A percentile compares a stretch with the other conserved stretches of the same genome.
Evolutionary conservation across 495 filamentous ascomycete species (phyloP).

Genomic region (Neurospora sp.): DNA sequence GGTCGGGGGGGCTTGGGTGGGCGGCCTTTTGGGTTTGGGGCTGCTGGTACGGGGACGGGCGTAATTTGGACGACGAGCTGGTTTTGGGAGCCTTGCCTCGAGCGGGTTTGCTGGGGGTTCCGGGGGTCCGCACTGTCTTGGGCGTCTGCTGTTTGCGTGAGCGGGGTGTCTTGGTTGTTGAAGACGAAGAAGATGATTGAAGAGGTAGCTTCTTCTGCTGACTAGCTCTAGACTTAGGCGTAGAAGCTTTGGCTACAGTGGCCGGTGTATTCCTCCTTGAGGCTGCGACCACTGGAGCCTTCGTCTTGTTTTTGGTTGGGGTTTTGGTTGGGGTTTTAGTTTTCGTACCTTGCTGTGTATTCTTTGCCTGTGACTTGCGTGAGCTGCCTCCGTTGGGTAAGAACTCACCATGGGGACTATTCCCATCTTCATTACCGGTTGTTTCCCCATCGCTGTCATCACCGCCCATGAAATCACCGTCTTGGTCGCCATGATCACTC

Average conservation of each 20-base stretch:
- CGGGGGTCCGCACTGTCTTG: not conserved
- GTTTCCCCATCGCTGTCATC: slow-evolving; percentile 19
- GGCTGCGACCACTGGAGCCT: not conserved
- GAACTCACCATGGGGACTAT: slow-evolving; percentile 14
- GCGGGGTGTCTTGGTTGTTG: slow-evolving; percentile 3
- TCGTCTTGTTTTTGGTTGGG: not conserved
- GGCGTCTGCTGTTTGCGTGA: slow-evolving; percentile 10
- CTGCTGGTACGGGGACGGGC: not conserved
- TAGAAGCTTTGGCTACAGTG: not conserved
- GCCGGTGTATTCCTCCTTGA: not conserved
- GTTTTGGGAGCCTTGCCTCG: not conserved
- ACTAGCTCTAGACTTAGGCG: not conserved
- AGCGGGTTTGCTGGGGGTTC: not conserved
- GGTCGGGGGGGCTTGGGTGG: slow-evolving; percentile 10
- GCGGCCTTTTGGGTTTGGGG: not conserved
- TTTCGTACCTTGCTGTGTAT: not conserved
- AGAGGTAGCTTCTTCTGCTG: not conserved
- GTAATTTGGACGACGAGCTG: not conserved
- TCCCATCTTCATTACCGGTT: slow-evolving; percentile 12
- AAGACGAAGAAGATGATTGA: slow-evolving; percentile 1
- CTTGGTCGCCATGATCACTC: slow-evolving; percentile 16
- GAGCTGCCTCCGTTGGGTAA: slow-evolving; percentile 3
- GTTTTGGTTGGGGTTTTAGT: not conserved
- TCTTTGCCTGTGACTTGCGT: slow-evolving; percentile 2
- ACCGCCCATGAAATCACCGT: slow-evolving; percentile 24